Evolutionary conservation across 768 basidiomycete genomes (phyloP), one percentile per base, ranked within the genome.

Genomic region (Psilocybe subaeruginosa): DNA sequence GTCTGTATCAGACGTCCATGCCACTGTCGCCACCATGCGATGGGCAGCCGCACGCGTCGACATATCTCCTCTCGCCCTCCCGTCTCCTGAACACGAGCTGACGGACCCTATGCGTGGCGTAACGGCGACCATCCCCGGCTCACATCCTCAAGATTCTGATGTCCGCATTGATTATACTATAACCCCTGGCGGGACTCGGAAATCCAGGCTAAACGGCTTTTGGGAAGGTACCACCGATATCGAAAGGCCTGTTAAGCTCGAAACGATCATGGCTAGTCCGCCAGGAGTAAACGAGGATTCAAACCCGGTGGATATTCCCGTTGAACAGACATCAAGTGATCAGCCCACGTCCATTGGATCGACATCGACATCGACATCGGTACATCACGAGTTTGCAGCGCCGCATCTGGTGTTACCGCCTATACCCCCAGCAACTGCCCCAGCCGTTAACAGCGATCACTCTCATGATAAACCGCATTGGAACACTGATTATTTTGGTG

Each of bases 61-160:
- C 66, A 86, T 98, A 57, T 89, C 93, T 0, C 95, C 95, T 0
- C 80, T 98, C 27, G 88, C 92, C 0, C 81, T 96, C 0, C 95
- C 95, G 2, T 93, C 90, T 9, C 95, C 95, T 0, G 95, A 98
- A 70, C 88, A 91, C 66, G 95, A 97, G 70, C 83, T 97, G 27
- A 89, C 89, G 8, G 95, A 97, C 74, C 95, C 95, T 0, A 88
- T 97, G 86, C 86, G 91, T 39, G 86, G 87, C 35, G 82, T 89
- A 19, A 87, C 82, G 8, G 80, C 90, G 27, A 78, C 85, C 8
- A 83, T 91, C 47, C 89, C 91, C 1, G 84, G 88, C 23, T 81
- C 85, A 8, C 85, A 88, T 70, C 78, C 79, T 37, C 56, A 62
- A 14, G 73, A 72, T 8, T 49, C 23, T 30, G 59, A 27, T 30